Evolutionary conservation across 1,139 yeast genomes (phyloP).

Genomic region (Meyerozyma elateridarum): DNA sequence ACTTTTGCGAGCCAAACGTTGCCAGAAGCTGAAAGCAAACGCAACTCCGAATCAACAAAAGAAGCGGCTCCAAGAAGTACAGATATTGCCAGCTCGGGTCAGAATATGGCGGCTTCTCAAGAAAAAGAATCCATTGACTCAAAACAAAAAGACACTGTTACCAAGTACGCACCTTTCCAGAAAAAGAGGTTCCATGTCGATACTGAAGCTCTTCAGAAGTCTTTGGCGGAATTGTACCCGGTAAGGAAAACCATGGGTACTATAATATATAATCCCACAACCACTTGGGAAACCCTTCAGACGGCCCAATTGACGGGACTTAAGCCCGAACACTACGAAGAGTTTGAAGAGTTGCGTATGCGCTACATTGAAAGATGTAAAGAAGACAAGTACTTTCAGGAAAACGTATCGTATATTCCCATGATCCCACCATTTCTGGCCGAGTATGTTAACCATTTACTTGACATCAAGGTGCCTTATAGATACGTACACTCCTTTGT

Average conservation of each 20-base stretch:
- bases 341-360: constrained; percentile 27
- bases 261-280: constrained; percentile 54
- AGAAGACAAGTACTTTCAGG: constrained; percentile 13
- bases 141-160: constrained; percentile 5
- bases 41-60: constrained; percentile 6
- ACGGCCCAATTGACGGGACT: constrained; percentile 32
- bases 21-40: no score
- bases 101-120: constrained; percentile 5
- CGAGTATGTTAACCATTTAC: constrained; percentile 53
- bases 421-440: constrained; percentile 43
- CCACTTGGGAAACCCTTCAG: constrained; percentile 43
- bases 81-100: neutral
- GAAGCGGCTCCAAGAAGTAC: constrained; percentile 5
- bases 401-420: constrained; percentile 29
- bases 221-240: constrained; percentile 40
- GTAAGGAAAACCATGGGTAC: constrained; percentile 56
- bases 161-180: constrained; percentile 22
- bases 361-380: constrained; percentile 22
- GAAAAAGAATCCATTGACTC: constrained; percentile 5
- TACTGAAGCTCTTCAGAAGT: constrained; percentile 41
- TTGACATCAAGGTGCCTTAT: constrained; percentile 64
- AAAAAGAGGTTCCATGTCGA: no score
- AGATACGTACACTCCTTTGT: constrained; percentile 27
- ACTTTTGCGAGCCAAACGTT: no score
- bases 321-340: constrained; percentile 29